Conservation (phyloP, 495 filamentous ascomycete genomes). For the Aspergillus steynii region DNA sequence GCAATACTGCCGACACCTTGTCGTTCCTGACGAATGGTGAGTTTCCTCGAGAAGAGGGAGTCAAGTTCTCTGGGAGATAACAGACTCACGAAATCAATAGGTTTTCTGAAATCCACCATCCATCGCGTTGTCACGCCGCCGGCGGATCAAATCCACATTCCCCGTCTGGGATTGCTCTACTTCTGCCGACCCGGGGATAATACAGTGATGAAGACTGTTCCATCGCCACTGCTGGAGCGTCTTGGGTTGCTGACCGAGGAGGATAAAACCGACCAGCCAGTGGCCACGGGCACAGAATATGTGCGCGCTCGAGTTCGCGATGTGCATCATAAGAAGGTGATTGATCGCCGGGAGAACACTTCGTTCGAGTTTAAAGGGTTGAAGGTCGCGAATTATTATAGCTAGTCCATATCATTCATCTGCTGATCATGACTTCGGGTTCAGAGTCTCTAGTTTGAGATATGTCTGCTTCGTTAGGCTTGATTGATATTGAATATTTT, state of each 20-base stretch:
- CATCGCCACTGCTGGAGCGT: slow-evolving; percentile 46
- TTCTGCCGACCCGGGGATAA: slow-evolving; percentile 43
- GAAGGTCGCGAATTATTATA: slow-evolving; percentile 42
- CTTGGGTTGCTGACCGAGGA: slow-evolving; percentile 44
- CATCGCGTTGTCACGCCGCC: slow-evolving; percentile 51
- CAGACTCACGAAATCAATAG: slow-evolving; percentile 7
- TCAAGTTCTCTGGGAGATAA: background rate
- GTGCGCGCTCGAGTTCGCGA: slow-evolving; percentile 48
- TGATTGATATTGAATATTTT: no score
- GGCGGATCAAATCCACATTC: slow-evolving; percentile 43
- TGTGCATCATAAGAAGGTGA: slow-evolving; percentile 40
- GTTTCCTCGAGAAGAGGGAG: background rate
- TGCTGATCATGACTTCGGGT: no score
- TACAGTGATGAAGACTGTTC: slow-evolving; percentile 42
- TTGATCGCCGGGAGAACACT: slow-evolving; percentile 37
- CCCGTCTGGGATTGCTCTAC: slow-evolving; percentile 49
- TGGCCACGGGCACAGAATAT: slow-evolving; percentile 44
- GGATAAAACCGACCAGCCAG: slow-evolving; percentile 26
- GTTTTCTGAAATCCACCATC: slow-evolving; percentile 47
- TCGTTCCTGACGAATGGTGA: slow-evolving; percentile 40
- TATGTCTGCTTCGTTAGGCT: no score
- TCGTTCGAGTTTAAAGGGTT: slow-evolving; percentile 44
- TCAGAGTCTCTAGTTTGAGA: no score
- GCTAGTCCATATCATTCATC: slow-evolving; percentile 7
- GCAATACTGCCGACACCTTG: slow-evolving; percentile 49